phyloP scores from a whole-genome alignment of 352 stramenopile genomes.

The Peronospora belbahrii region DNA sequence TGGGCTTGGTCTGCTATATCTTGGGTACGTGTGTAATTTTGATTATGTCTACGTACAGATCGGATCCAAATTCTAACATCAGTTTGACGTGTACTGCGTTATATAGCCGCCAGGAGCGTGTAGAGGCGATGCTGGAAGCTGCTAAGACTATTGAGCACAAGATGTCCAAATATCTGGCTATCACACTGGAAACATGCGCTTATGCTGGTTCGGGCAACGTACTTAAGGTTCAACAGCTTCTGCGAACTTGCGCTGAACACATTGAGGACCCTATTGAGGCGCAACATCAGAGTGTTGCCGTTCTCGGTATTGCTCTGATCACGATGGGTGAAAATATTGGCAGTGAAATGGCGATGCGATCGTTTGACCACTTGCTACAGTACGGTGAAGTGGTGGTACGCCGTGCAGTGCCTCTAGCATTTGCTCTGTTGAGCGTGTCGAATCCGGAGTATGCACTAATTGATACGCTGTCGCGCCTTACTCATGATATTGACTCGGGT shows the following conservation, averaged over 20 bases:
- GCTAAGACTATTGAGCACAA: constrained; percentile 97
- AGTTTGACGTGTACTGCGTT: constrained; percentile 79
- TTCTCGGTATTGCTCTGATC: constrained; percentile 97
- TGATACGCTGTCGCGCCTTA: constrained; percentile 97
- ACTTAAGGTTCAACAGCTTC: constrained; percentile 96
- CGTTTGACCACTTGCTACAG: constrained; percentile 99
- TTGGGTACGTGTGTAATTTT: constrained; percentile 93
- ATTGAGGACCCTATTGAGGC: constrained; percentile 76
- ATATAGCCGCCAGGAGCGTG: constrained; percentile 84
- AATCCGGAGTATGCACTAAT: constrained; percentile 95
- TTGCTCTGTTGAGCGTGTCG: constrained; percentile 94
- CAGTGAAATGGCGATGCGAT: constrained; percentile 97
- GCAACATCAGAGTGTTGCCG: constrained; percentile 90
- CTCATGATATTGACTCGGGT: constrained; percentile 94
- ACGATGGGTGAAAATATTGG: constrained; percentile 96
- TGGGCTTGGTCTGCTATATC: constrained; percentile 95
- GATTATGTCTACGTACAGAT: constrained; percentile 5
- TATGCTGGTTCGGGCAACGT: constrained; percentile 99
- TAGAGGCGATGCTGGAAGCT: constrained; percentile 98
- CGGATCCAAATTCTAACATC: constrained; percentile 86
- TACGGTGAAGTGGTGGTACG: constrained; percentile 98
- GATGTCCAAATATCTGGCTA: constrained; percentile 94
- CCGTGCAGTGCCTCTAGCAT: constrained; percentile 93
- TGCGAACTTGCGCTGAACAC: constrained; percentile 97
- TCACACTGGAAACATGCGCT: constrained; percentile 96